Evolutionary conservation across 768 basidiomycete genomes (phyloP).

Genomic region (Basidioascus undulatus): DNA sequence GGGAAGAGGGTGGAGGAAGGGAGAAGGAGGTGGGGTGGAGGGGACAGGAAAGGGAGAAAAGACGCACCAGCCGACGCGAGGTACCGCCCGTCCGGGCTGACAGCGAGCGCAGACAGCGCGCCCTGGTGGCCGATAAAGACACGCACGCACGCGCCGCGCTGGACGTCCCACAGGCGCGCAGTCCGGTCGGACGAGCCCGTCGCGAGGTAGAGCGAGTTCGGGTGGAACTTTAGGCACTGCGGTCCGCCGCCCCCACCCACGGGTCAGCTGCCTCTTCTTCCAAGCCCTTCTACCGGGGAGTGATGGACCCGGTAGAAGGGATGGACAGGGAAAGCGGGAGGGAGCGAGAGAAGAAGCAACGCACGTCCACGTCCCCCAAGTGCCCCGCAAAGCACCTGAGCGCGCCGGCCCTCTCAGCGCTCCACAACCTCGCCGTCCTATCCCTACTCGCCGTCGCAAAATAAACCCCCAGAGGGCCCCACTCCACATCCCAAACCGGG

Average conservation of each 20-base stretch:
- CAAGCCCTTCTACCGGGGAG: no score
- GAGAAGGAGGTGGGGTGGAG: background rate
- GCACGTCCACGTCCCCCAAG: slow-evolving; percentile 83
- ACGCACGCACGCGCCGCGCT: slow-evolving; percentile 72
- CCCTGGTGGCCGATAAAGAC: slow-evolving; percentile 93
- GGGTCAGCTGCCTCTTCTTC: no score
- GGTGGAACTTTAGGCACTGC: slow-evolving; percentile 87
- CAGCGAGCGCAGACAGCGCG: slow-evolving; percentile 54
- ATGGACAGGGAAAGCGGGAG: background rate
- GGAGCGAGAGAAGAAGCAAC: slow-evolving; percentile 16
- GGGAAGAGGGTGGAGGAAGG: background rate
- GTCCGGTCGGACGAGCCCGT: slow-evolving; percentile 95
- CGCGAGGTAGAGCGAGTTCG: slow-evolving; percentile 87
- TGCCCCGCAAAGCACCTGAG: slow-evolving; percentile 86
- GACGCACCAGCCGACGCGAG: slow-evolving; percentile 61
- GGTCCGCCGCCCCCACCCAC: background rate
- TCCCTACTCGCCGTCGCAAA: slow-evolving; percentile 91
- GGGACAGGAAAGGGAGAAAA: background rate
- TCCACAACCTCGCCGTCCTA: slow-evolving; percentile 85
- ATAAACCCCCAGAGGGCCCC: slow-evolving; percentile 96
- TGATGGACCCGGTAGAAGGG: no score
- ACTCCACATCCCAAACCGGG: slow-evolving; percentile 96
- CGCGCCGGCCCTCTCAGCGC: slow-evolving; percentile 66
- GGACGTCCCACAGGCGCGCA: slow-evolving; percentile 93
- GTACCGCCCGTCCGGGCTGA: slow-evolving; percentile 83